Conservation (phyloP, 2,329 filamentous ascomycete genomes). For the Fusarium hainanense region DNA sequence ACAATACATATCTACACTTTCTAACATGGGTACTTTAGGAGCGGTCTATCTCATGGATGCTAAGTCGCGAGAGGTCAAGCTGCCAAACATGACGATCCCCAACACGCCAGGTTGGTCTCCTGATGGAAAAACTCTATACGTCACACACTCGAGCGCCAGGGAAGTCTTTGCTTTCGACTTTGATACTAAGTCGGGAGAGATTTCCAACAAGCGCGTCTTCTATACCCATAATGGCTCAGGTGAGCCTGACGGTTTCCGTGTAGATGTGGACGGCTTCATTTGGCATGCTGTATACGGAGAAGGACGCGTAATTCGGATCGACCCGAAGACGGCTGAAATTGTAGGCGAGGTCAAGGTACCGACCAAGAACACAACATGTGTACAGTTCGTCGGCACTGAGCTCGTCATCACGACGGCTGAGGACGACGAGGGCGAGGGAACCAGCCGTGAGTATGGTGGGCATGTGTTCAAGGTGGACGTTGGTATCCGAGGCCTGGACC, state of each 20-base stretch:
- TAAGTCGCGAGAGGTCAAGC: conserved; percentile 67
- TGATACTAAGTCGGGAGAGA: conserved; percentile 68
- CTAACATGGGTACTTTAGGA: conserved; percentile 59
- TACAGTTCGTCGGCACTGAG: conserved; percentile 78
- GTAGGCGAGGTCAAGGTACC: conserved; percentile 81
- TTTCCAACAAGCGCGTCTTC: conserved; percentile 77
- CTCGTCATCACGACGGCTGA: conserved; percentile 83
- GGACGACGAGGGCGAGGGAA: conserved; percentile 72
- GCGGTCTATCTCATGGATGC: conserved; percentile 77
- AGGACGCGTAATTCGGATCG: conserved; percentile 78
- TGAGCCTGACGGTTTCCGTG: conserved; percentile 84
- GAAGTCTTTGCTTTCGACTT: conserved; percentile 83
- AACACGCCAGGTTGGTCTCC: conserved; percentile 87
- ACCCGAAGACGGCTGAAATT: conserved; percentile 70
- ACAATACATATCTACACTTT: neutral
- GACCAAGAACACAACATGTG: conserved; percentile 83
- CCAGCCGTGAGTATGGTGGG: conserved; percentile 73
- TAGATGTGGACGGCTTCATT: conserved; percentile 86
- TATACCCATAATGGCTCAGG: conserved; percentile 75
- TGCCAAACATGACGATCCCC: conserved; percentile 78
- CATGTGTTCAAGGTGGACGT: conserved; percentile 82
- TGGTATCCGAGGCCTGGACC: conserved; percentile 72
- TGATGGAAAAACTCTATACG: conserved; percentile 79
- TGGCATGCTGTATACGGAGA: conserved; percentile 92
- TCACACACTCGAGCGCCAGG: conserved; percentile 79